Conservation (phyloP, 139 green algal genomes). For the Micractinium sp. region DNA sequence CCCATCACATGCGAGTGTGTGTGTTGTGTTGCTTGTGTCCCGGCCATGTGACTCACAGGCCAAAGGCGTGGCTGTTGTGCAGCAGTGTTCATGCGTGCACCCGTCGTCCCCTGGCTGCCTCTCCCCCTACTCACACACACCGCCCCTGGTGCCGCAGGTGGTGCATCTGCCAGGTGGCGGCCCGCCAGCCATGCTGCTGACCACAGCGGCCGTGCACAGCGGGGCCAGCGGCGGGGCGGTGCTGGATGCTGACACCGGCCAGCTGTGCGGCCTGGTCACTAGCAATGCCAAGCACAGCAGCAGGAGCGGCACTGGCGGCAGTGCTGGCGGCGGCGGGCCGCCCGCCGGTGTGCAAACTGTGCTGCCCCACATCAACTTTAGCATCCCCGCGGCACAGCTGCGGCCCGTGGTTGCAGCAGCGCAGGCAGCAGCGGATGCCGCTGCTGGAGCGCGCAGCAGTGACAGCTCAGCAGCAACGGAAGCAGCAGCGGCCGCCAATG, state of each 20-base stretch:
- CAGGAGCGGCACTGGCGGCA: neutral
- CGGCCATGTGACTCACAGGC: too few relatives aligned
- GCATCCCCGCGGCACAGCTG: constrained; percentile 61
- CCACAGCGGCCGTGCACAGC: constrained; percentile 70
- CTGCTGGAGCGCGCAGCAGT: neutral
- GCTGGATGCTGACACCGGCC: constrained; percentile 46
- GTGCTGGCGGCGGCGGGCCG: neutral
- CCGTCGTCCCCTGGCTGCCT: neutral
- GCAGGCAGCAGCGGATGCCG: neutral
- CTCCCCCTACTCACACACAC: neutral
- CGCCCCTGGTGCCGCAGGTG: neutral
- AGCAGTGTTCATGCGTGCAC: neutral
- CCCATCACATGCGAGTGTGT: too few relatives aligned
- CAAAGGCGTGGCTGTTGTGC: neutral
- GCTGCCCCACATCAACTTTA: constrained; percentile 73
- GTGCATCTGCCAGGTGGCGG: constrained; percentile 6
- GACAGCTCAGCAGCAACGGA: neutral
- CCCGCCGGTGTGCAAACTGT: constrained; percentile 10
- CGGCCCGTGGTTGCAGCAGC: constrained; percentile 39
- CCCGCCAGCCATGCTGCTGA: constrained; percentile 66
- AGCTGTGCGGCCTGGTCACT: constrained; percentile 75
- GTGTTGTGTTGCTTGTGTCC: too few relatives aligned
- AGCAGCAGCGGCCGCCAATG: neutral
- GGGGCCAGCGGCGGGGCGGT: constrained; percentile 79
- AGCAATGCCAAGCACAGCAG: constrained; percentile 41